These are phyloP conservation scores for Teratosphaeria nubilosa DNA, from an alignment of 2,329 filamentous ascomycete genomes.

Conservation along the genomic window DNA sequence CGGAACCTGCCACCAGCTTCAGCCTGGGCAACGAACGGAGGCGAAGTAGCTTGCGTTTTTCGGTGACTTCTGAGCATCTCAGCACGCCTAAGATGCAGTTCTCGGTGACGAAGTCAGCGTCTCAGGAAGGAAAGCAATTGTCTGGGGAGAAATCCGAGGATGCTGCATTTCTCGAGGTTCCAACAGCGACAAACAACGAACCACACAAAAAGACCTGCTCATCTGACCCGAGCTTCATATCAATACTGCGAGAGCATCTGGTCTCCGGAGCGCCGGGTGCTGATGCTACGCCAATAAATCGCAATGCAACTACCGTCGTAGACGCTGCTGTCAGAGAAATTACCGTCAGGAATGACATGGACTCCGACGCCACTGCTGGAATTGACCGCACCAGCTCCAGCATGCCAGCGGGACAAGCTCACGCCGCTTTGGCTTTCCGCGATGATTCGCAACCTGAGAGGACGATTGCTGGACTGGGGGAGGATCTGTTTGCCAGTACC, in stretches of 20 bases:
- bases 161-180: background rate
- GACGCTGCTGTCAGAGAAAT: background rate
- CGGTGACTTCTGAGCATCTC: background rate
- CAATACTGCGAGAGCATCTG: background rate
- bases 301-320: background rate
- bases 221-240: background rate
- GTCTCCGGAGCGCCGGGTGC: background rate
- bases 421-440: background rate
- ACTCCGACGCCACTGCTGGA: background rate
- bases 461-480: background rate
- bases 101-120: background rate
- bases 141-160: background rate
- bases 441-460: constrained; percentile 2
- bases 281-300: background rate
- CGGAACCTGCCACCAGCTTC: background rate
- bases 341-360: no score
- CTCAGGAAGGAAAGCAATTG: background rate
- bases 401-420: background rate
- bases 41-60: constrained; percentile 17
- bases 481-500: background rate
- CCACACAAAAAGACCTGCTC: background rate
- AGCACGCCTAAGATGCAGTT: background rate
- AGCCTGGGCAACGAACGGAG: constrained; percentile 3
- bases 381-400: background rate
- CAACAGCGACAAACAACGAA: background rate